Evolutionary conservation across 148 eudicot genomes (phyloP), one percentile per base, ranked within the genome.

Genomic region (Selenicereus undatus): DNA sequence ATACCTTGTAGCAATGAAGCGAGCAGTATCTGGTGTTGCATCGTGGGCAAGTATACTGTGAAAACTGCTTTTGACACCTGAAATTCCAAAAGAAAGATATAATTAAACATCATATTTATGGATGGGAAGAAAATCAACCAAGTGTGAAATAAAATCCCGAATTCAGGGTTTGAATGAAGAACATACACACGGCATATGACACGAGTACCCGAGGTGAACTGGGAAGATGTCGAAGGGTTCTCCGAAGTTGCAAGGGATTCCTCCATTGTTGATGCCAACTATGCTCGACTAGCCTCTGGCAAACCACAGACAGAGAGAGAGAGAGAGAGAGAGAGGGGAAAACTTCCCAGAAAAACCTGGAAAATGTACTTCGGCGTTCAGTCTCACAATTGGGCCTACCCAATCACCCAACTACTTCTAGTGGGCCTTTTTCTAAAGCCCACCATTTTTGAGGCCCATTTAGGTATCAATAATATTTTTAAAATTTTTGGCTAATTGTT

Each of bases 21-120:
- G 98, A 96, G 90, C 97, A 96, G 84, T 96, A 96, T 54, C 93
- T 88, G 74, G 86, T 88, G 76, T 92, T 93, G 90, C 99, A 96
- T 17, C 98, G 91, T 16, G 98, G 98, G 74, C 99, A 94, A 80
- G 97, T 91, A 81, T 93, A 96, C 12, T 92, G 95, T 22, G 99
- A 93, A 83, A 91, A 96, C 70, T 96, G 98, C 89, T 96, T 96
- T 78, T 94, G 87, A 64, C 97, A 96, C 80, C 98, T 95, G 89
- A 82, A 90, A 62, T 65, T 30, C n/a, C 45, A 80, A 77, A 43
- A 72, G 12, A 2, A 81, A 74, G 21, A 11, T 22, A 12, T 22
- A 35, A 71, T 3, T 3, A 14, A 17, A 30, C 56, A 48, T 8
- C 2, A 65, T 68, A 22, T 0, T 29, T 32, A 2, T 32, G 32